Base-by-base conservation (phyloP, 164 flowering plant genomes). In the Chimonanthus salicifolius region DNA sequence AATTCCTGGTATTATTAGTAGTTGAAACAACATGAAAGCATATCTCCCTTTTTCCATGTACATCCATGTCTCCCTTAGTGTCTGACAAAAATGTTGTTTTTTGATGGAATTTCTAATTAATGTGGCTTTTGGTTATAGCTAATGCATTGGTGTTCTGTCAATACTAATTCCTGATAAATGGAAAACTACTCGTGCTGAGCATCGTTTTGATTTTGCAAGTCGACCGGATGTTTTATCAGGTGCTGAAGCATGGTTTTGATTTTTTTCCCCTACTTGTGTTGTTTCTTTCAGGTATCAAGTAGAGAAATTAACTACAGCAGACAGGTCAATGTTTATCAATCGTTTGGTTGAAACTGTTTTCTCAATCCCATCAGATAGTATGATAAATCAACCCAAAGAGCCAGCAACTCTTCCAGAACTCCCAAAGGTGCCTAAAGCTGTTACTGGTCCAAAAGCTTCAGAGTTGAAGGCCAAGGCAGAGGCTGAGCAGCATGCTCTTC, bases 401-500 rank as follows among this genome's bases (percentile, higher is more conserved):
- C 72, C 86, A 16, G 78, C 51, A 20, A 74, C 86, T 68, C 84
- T 84, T 81, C 83, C 90, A 71, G 95, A 96, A 78, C 95, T 96
- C 68, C 94, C 95, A 49, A 94, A 91, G 80, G 99, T 85, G 60
- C 98, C 97, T 74, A 92, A 91, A 78, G 88, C 85, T 65, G 79
- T 76, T 18, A 85, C 84, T 81, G 97, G 94, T 72, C 97, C 94
- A 72, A 96, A 96, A 84, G 83, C 80, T 45, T 92, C 99, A 71
- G 98, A 96, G 77, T 63, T 96, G 74, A 92, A 84, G 83, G 92
- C 97, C 69, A 91, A 92, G 82, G 92, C 92, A 72, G 99, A 96
- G 86, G 95, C 97, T 68, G 94, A 96, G 89, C 95, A 92, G 79
- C 99, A 96, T 83, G 97, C 97, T 50, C 91, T 96, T 74, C 97